Base-by-base conservation (phyloP, 2,329 filamentous ascomycete species). In the Metarhizium sp. region DNA sequence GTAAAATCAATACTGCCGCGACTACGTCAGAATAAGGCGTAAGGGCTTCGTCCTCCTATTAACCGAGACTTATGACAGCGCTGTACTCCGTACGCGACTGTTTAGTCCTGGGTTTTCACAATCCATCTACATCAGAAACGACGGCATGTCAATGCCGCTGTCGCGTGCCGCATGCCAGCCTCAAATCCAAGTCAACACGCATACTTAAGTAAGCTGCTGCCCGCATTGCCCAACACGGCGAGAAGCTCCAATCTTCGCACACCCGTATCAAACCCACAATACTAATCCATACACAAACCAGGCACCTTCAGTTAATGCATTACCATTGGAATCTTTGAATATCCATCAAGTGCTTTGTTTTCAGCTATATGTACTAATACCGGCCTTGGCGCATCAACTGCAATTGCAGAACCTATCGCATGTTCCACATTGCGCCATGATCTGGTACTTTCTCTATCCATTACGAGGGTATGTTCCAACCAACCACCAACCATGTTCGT, bases 391-490 rank as follows among this genome's bases (percentile, higher is more conserved):
- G 34, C 34, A 8, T 36, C 34, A 8, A 8, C 34, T 36, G 34
- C 34, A 36, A 36, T 36, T 36, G 34, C 34, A 36, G 34, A 36
- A 6, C 10, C 5, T 11, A 16, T 11, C 10, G 38, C 14, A 16
- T 40, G 32, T 34, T 11, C 32, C 32, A 34, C 10, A 34, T 34
- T 34, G 32, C 46, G 45, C n/a, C 25, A 47, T 52, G 52, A 54
- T 58, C 29, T 57, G 48, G 43, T 53, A 52, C 40, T 51, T 61
- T 50, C 46, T 58, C n/a, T 58, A 58, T 56, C 57, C 57, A 52
- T 43, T 58, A 16, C 47, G 57, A 54, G 49, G 57, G 57, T 58
- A 57, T 20, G 51, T 4, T 40, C 16, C 10, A 14, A 10, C 34
- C 50, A 40, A 7, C 18, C 18, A n/a, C 20, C 25, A 38, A 18